Evolutionary conservation across 2,329 filamentous ascomycete species (phyloP).

Genomic region (Alternaria sp.): DNA sequence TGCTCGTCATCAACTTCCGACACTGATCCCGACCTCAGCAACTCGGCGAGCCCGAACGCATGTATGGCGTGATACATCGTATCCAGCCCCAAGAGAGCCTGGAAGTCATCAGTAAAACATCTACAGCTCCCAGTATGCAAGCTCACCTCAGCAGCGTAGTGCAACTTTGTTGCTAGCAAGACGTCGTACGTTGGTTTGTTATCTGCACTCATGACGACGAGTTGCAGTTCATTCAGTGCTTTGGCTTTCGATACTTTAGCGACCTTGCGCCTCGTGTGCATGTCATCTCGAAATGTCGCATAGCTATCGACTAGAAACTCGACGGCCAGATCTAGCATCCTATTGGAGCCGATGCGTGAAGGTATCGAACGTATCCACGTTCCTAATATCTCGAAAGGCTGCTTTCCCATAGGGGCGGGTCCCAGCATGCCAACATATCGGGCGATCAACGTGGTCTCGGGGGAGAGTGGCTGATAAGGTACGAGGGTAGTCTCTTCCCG

Average conservation of each 20-base stretch:
- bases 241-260: conserved; percentile 36
- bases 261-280: conserved; percentile 30
- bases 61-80: conserved; percentile 43
- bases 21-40: conserved; percentile 36
- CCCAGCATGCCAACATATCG: conserved; percentile 39
- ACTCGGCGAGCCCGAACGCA: conserved; percentile 36
- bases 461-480: conserved; percentile 24
- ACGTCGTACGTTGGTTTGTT: conserved; percentile 36
- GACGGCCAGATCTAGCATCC: conserved; percentile 39
- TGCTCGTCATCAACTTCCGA: conserved; percentile 39
- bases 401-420: conserved; percentile 17
- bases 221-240: conserved; percentile 37
- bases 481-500: conserved; percentile 17
- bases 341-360: conserved; percentile 37
- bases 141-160: conserved; percentile 42
- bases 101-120: conserved; percentile 12
- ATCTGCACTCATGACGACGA: conserved; percentile 25
- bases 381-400: conserved; percentile 39
- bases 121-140: too few relatives aligned
- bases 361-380: conserved; percentile 43
- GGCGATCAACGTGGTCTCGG: conserved; percentile 31
- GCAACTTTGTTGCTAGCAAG: conserved; percentile 41
- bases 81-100: conserved; percentile 39
- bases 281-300: conserved; percentile 30
- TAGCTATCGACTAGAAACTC: conserved; percentile 40